Base-by-base conservation (phyloP, 2,329 filamentous ascomycete species). In the Colletotrichum incanum region DNA sequence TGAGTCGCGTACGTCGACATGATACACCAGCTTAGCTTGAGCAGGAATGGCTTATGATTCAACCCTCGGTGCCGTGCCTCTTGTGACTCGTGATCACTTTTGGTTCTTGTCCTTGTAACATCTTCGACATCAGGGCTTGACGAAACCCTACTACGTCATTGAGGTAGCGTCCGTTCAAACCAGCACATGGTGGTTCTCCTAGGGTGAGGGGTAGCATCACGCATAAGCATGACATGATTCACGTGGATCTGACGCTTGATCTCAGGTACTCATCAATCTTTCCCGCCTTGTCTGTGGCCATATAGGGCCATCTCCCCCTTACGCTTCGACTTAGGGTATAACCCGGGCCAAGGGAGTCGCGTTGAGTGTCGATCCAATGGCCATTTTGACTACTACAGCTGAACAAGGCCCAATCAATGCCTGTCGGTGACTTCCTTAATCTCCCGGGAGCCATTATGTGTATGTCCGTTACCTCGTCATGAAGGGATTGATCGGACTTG, bases 21-120 rank as follows among this genome's bases (percentile, higher is more conserved):
- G 66, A 72, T 70, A 72, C 65, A 72, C 66, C 70, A 70, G 39
- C 70, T 54, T 72, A 72, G 70, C 31, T 70, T 49, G 60, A 65
- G 70, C 58, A 61, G 54, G 47, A 70, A 72, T 72, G 66, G 59
- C 54, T 72, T 72, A 70, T 72, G 65, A 72, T 55, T 62, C 66
- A 64, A 47, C 58, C 18, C 11, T 60, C 55, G 65, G 26, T 69
- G 45, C 23, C 23, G 49, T 18, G 23, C 23, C 16, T 37, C 7
- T 34, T 16, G 59, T 65, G 52, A 65, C 31, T 28, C 31, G 54
- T 72, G 28, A 65, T 54, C 39, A 47, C 50, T 28, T 1, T 28
- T 55, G 39, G 18, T 26, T 14, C 34, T 8, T 16, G n/a, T 18
- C 34, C 6, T 20, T 1, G 18, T 16, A 26, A 39, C 8, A 11